phyloP scores from a whole-genome alignment of 805 yeast genomes.

The Debaryomyces castellii region DNA sequence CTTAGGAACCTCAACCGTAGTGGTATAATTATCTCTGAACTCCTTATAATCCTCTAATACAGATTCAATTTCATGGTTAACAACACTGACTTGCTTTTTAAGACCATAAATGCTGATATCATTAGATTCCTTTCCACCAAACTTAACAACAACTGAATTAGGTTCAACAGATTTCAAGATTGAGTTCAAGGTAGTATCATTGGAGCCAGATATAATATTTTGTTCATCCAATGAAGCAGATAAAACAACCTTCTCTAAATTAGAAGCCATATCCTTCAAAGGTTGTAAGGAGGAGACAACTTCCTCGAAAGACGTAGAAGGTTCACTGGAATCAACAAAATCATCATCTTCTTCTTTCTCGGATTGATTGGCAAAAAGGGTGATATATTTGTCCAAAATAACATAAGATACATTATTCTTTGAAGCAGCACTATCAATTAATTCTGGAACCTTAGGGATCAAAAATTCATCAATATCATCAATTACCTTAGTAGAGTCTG shows the following conservation, averaged over 20 bases:
- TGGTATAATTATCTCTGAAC: conserved; percentile 39
- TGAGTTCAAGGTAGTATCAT: conserved; percentile 53
- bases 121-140: conserved; percentile 45
- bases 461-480: conserved; percentile 69
- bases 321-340: conserved; percentile 68
- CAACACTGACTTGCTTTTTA: conserved; percentile 57
- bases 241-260: conserved; percentile 52
- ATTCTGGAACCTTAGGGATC: conserved; percentile 41
- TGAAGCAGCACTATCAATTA: conserved; percentile 42
- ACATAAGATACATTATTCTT: conserved; percentile 54
- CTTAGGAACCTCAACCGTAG: conserved; percentile 57
- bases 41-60: conserved; percentile 54
- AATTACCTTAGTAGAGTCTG: conserved; percentile 57
- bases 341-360: conserved; percentile 47
- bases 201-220: conserved; percentile 58
- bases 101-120: conserved; percentile 70
- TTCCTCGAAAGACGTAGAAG: conserved; percentile 49
- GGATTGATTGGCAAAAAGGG: conserved; percentile 56
- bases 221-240: conserved; percentile 57
- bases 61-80: conserved; percentile 50
- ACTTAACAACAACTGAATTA: conserved; percentile 44
- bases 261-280: conserved; percentile 57
- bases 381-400: conserved; percentile 52
- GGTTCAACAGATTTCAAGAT: conserved; percentile 38
- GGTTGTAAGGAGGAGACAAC: conserved; percentile 56